Base-by-base conservation (phyloP, 2,329 filamentous ascomycete genomes). In the Cladosporium sphaerospermum region DNA sequence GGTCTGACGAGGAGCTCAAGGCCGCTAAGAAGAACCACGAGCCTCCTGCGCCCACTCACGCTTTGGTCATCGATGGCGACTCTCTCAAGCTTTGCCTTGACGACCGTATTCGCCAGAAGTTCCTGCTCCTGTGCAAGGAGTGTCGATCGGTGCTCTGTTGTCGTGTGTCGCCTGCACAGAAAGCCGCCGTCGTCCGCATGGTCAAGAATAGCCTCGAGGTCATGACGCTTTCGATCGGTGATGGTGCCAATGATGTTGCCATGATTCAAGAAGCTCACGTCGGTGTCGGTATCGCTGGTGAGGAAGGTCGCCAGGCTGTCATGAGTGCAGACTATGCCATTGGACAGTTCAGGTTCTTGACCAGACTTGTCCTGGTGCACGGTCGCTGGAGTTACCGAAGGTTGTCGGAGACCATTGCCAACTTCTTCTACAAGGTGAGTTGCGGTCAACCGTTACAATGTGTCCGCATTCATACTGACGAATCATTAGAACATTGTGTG, bases 261-360 rank as follows among this genome's bases (percentile, higher is more conserved):
- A 96, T 96, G 91, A 96, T 96, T 63, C 91, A 96, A 71, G 90
- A 96, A 71, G 91, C 91, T 13, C 89, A 96, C 68, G 89, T 96
- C n/a, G 91, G 91, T 68, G 90, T 96, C 41, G 91, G 91, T 71
- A 96, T 96, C 68, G 90, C 89, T 57, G 91, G 91, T 73, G 86
- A 92, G 59, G 91, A 96, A 76, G 90, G 90, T 61, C 81, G 91
- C 61, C 89, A 95, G 71, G 91, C 91, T 34, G 90, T 88, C 64
- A 96, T 96, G 91, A 95, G 89, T 36, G 93, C 91, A 3, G 91
- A 96, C 69, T 96, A 95, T 67, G 90, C 90, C 48, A 95, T 96
- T 67, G 91, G 89, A 1, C 91, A 96, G 70, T 96, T 96, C 76
- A 82, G 89, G 39, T 96, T 88, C 74, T 76, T 96, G 48, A 85